Percentiles rank a stretch among this genome's conserved stretches.
phyloP scores from a whole-genome alignment of 352 stramenopile species.

The Phytophthora europaea region DNA sequence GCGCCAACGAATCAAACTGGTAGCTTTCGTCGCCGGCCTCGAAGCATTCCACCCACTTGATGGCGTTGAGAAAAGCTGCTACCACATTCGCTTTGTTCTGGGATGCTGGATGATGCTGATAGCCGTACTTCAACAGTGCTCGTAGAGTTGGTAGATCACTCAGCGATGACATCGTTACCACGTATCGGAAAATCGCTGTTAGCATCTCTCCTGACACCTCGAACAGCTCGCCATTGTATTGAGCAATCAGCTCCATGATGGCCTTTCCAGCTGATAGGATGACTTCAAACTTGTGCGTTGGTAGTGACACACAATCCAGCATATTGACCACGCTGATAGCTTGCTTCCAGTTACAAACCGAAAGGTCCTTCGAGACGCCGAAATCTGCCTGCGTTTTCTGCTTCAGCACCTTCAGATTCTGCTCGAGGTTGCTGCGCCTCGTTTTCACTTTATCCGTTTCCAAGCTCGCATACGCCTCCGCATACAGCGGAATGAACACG shows the following conservation, averaged over 20 bases:
- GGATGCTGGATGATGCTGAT: conserved; percentile 75
- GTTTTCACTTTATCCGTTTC: conserved; percentile 52
- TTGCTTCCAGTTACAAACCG: conserved; percentile 69
- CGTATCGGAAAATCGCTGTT: conserved; percentile 74
- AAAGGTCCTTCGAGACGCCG: conserved; percentile 72
- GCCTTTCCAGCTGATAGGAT: conserved; percentile 64
- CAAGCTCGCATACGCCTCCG: conserved; percentile 63
- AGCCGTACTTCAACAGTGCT: conserved; percentile 67
- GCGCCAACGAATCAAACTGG: conserved; percentile 52
- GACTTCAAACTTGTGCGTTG: conserved; percentile 87
- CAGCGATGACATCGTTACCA: conserved; percentile 71
- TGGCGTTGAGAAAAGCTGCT: conserved; percentile 74
- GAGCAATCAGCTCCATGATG: conserved; percentile 61
- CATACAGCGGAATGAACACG: conserved; percentile 74
- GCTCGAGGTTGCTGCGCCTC: conserved; percentile 41
- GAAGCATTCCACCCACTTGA: conserved; percentile 83
- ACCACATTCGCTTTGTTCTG: conserved; percentile 74
- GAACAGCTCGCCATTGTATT: conserved; percentile 64
- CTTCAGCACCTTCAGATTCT: conserved; percentile 75
- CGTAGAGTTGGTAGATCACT: conserved; percentile 64
- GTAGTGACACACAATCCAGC: conserved; percentile 82
- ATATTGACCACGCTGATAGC: conserved; percentile 65
- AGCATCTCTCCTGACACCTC: conserved; percentile 71
- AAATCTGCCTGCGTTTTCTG: conserved; percentile 67
- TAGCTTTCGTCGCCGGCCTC: conserved; percentile 48